Evolutionary conservation across 2,329 filamentous ascomycete species (phyloP).

Genomic region (Stromatinia cepivora): DNA sequence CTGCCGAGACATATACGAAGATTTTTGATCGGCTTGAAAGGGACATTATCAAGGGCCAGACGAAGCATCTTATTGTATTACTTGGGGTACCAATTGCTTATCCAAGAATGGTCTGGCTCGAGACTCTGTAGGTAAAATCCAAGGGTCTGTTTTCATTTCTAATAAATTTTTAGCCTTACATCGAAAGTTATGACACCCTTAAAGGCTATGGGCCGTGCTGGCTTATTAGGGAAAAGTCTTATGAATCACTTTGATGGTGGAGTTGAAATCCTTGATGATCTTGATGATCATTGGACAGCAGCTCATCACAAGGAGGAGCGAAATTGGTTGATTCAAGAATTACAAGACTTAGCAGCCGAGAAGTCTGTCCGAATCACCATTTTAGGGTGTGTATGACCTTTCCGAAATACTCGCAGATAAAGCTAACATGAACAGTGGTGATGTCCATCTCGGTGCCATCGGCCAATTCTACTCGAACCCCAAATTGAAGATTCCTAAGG

Average conservation of each 20-base stretch:
- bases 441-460: constrained; percentile 88
- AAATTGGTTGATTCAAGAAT: constrained; percentile 80
- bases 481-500: constrained; percentile 76
- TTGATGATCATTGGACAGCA: constrained; percentile 97
- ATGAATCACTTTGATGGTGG: constrained; percentile 90
- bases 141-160: not conserved
- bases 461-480: constrained; percentile 95
- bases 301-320: constrained; percentile 92
- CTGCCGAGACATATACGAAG: constrained; percentile 77
- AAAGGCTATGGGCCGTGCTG: constrained; percentile 82
- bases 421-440: constrained; percentile 60
- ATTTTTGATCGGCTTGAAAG: constrained; percentile 82
- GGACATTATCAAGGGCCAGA: constrained; percentile 80
- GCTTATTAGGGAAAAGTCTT: constrained; percentile 72
- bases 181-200: constrained; percentile 84
- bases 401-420: not conserved
- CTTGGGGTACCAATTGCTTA: constrained; percentile 83
- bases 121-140: constrained; percentile 59
- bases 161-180: constrained; percentile 61
- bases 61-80: constrained; percentile 86
- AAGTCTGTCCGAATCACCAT: constrained; percentile 92
- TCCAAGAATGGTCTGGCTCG: constrained; percentile 71
- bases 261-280: constrained; percentile 85
- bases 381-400: constrained; percentile 56
- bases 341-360: constrained; percentile 90